These are phyloP conservation scores for Loxodes magnus DNA, from an alignment of 73 alveolate species.

Conservation along the genomic window DNA sequence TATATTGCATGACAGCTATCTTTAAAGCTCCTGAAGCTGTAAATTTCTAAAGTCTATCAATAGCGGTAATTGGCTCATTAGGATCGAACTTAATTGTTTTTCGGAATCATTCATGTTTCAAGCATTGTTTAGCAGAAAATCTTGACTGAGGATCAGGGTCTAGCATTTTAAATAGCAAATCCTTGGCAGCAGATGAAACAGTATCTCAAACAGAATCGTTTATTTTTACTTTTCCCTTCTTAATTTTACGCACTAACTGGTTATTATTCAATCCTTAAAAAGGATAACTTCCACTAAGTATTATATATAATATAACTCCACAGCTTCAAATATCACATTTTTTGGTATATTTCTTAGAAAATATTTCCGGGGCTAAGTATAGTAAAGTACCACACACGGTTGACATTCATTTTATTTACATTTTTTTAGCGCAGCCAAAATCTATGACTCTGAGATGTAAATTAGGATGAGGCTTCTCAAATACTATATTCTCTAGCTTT, in stretches of 20 bases:
- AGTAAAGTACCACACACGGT: constrained; percentile 81
- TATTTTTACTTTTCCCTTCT: constrained; percentile 35
- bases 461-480: constrained; percentile 13
- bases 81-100: not conserved
- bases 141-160: constrained; percentile 19
- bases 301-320: constrained; percentile 60
- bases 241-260: constrained; percentile 38
- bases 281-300: constrained; percentile 68
- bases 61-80: not conserved
- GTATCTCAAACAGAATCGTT: constrained; percentile 16
- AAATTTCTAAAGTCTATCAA: constrained; percentile 1
- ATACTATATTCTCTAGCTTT: constrained; percentile 36
- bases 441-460: constrained; percentile 20
- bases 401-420: constrained; percentile 45
- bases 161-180: constrained; percentile 28
- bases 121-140: constrained; percentile 19
- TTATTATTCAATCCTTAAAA: constrained; percentile 47
- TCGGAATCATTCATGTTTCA: constrained; percentile 12
- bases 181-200: constrained; percentile 35
- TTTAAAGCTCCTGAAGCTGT: not conserved
- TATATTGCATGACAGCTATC: not conserved
- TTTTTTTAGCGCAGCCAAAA: constrained; percentile 44
- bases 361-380: constrained; percentile 85
- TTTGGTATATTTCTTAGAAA: constrained; percentile 44
- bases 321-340: constrained; percentile 84